Conservation (phyloP, 2,329 filamentous ascomycete genomes). For the Penicillium sp. region DNA sequence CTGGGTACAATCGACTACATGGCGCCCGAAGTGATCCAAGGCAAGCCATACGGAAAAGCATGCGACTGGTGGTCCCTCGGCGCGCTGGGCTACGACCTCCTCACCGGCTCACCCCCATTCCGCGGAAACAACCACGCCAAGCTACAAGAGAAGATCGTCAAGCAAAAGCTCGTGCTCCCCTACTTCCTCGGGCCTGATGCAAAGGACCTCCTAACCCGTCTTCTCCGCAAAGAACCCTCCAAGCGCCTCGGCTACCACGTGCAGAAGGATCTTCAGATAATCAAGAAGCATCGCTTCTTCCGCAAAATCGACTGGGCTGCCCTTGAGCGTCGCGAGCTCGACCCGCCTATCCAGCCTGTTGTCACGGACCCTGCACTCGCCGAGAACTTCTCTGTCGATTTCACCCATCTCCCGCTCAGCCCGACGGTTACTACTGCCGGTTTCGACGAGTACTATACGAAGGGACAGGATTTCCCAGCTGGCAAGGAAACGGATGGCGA, state of each 20-base stretch:
- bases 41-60: slow-evolving; percentile 84
- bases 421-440: slow-evolving; percentile 54
- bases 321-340: slow-evolving; percentile 75
- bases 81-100: slow-evolving; percentile 83
- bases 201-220: slow-evolving; percentile 85
- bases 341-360: slow-evolving; percentile 85
- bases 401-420: slow-evolving; percentile 80
- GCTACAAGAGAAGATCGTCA: slow-evolving; percentile 92
- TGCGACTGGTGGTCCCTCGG: slow-evolving; percentile 99
- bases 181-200: slow-evolving; percentile 90
- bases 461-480: slow-evolving; percentile 19
- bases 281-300: slow-evolving; percentile 96
- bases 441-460: slow-evolving; percentile 29
- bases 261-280: slow-evolving; percentile 77
- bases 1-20: slow-evolving; percentile 98
- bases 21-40: slow-evolving; percentile 90
- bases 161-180: slow-evolving; percentile 82
- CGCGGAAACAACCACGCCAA: slow-evolving; percentile 87
- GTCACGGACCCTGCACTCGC: slow-evolving; percentile 94
- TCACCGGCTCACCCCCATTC: slow-evolving; percentile 91
- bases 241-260: slow-evolving; percentile 87
- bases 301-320: slow-evolving; percentile 92
- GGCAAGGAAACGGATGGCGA: slow-evolving; percentile 2
- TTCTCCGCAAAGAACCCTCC: slow-evolving; percentile 85
- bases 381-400: slow-evolving; percentile 94